phyloP scores from a whole-genome alignment of 768 basidiomycete species.

The Suillus sp. region DNA sequence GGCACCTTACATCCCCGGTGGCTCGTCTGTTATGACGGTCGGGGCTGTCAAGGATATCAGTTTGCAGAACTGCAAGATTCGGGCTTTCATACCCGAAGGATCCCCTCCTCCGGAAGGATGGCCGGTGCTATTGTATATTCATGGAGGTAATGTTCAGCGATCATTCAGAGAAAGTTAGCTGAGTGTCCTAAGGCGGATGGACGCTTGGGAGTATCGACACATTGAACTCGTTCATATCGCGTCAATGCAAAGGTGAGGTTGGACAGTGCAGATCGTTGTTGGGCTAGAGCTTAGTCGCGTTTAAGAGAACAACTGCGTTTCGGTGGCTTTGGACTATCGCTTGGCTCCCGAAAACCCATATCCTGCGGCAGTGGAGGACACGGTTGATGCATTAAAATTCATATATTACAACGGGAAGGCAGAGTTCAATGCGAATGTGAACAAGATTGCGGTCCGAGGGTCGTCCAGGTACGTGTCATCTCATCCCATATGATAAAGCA shows the following conservation, averaged over 20 bases:
- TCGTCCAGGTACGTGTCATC: slow-evolving; percentile 55
- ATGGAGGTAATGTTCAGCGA: slow-evolving; percentile 52
- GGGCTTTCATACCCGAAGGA: slow-evolving; percentile 66
- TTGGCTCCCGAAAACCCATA: slow-evolving; percentile 72
- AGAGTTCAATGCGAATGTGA: slow-evolving; percentile 50
- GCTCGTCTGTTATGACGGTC: slow-evolving; percentile 56
- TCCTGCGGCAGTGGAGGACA: slow-evolving; percentile 71
- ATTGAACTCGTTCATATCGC: slow-evolving; percentile 55
- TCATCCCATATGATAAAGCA: background rate
- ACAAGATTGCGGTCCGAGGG: slow-evolving; percentile 66
- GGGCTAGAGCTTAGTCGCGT: background rate
- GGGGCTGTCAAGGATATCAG: slow-evolving; percentile 53
- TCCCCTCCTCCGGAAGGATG: slow-evolving; percentile 52
- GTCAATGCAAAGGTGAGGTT: slow-evolving; percentile 26
- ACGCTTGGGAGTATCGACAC: slow-evolving; percentile 64
- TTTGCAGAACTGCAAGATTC: slow-evolving; percentile 51
- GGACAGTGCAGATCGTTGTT: background rate
- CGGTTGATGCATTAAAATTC: slow-evolving; percentile 66
- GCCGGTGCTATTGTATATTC: slow-evolving; percentile 73
- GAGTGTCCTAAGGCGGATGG: slow-evolving; percentile 59
- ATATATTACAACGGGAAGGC: slow-evolving; percentile 48
- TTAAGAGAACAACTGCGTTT: slow-evolving; percentile 60
- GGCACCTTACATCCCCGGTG: slow-evolving; percentile 52
- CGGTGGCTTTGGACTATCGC: slow-evolving; percentile 69
- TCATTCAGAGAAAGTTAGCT: background rate